Evolutionary conservation across 768 basidiomycete species (phyloP).

Genomic region (Psilocybe sp.): DNA sequence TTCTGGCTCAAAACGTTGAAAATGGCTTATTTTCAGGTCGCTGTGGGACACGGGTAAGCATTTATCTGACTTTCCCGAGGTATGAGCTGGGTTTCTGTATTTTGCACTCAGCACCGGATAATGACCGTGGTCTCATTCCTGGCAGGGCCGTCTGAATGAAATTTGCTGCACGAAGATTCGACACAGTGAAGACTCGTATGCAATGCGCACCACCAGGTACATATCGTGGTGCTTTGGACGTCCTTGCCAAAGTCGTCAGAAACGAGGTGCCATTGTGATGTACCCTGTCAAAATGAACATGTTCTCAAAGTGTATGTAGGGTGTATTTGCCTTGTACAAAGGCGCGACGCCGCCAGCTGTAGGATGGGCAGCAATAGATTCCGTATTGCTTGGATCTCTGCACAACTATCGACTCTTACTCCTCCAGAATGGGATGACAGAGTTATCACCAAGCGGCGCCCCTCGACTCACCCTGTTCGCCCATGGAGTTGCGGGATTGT

Average conservation of each 20-base stretch:
- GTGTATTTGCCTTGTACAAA: constrained; percentile 67
- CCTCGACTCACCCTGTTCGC: constrained; percentile 59
- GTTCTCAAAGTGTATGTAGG: constrained; percentile 31
- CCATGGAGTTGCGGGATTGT: constrained; percentile 65
- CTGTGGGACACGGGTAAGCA: constrained; percentile 66
- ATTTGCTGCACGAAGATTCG: constrained; percentile 43
- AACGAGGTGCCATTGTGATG: constrained; percentile 48
- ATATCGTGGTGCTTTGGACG: constrained; percentile 61
- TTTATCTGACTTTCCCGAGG: constrained; percentile 7
- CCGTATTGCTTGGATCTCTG: constrained; percentile 63
- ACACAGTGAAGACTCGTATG: constrained; percentile 71
- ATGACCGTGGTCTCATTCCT: not conserved
- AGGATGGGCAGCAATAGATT: constrained; percentile 73
- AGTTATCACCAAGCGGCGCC: constrained; percentile 37
- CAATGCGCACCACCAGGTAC: constrained; percentile 67
- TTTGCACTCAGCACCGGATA: not conserved
- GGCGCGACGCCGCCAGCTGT: constrained; percentile 71
- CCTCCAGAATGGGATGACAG: constrained; percentile 50
- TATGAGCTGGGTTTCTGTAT: constrained; percentile 1
- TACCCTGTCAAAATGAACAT: constrained; percentile 2
- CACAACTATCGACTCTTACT: constrained; percentile 71
- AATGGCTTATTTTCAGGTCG: constrained; percentile 40
- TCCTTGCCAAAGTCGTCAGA: constrained; percentile 50
- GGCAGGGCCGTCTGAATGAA: not conserved
- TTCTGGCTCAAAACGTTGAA: constrained; percentile 6